phyloP scores from a whole-genome alignment of 176 grass and related monocot species.

The Oryza meyeriana region DNA sequence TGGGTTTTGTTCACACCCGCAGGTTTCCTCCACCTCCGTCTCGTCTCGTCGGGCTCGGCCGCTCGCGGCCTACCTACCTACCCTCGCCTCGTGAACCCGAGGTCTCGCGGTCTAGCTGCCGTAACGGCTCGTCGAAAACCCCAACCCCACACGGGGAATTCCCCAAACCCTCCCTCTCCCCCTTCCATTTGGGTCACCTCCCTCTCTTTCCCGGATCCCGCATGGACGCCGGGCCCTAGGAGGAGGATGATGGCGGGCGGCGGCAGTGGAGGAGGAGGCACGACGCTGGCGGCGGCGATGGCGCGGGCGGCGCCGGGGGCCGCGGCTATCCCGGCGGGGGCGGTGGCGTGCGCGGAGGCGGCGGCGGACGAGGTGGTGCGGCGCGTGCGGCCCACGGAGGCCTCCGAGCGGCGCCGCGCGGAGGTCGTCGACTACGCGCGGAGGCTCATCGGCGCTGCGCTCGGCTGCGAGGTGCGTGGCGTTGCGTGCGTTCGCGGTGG shows the following conservation, averaged over 20 bases:
- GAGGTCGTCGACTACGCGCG: conserved; percentile 49
- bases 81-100: not conserved
- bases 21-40: not conserved
- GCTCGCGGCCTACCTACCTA: not conserved
- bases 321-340: not conserved
- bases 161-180: not conserved
- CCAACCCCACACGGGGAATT: not conserved
- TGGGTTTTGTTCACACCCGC: conserved; percentile 43
- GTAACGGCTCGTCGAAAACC: conserved; percentile 23
- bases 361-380: conserved; percentile 50
- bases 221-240: not conserved
- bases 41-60: conserved; percentile 21
- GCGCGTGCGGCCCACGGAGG: conserved; percentile 61
- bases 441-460: conserved; percentile 54
- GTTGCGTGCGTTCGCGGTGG: not conserved
- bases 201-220: not conserved
- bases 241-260: not conserved
- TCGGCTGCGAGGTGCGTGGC: conserved; percentile 56
- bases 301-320: conserved; percentile 7
- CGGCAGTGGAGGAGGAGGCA: not conserved
- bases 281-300: conserved; percentile 12
- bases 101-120: conserved; percentile 3
- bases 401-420: conserved; percentile 49
- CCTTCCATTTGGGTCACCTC: not conserved
- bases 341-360: conserved; percentile 30